Conservation (phyloP, 1,284 basidiomycete genomes). For the Fomitopsis palustris region DNA sequence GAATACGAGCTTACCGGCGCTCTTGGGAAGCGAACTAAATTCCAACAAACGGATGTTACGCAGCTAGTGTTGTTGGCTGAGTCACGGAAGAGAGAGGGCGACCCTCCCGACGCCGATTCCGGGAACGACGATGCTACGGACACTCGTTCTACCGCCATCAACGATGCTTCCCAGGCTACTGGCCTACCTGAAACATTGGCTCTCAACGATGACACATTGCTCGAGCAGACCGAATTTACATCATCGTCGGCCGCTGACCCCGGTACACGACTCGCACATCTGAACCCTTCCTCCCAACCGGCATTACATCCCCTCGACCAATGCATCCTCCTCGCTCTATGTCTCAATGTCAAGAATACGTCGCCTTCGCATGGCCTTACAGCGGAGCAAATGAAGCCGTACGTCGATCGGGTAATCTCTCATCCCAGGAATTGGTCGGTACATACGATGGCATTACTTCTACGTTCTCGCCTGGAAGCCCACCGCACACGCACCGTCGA, state of each 20-base stretch:
- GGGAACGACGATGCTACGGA: slow-evolving; percentile 20
- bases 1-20: slow-evolving; percentile 93
- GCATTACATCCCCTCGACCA: slow-evolving; percentile 89
- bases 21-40: slow-evolving; percentile 92
- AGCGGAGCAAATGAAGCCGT: slow-evolving; percentile 86
- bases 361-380: slow-evolving; percentile 87
- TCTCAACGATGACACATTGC: slow-evolving; percentile 94
- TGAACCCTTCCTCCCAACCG: slow-evolving; percentile 85
- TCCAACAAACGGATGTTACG: slow-evolving; percentile 81
- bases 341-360: slow-evolving; percentile 86
- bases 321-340: slow-evolving; percentile 84
- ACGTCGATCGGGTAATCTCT: slow-evolving; percentile 80
- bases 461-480: slow-evolving; percentile 86
- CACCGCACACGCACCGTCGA: slow-evolving; percentile 88
- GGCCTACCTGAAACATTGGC: slow-evolving; percentile 73
- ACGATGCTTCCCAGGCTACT: slow-evolving; percentile 6
- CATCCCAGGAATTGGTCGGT: slow-evolving; percentile 92
- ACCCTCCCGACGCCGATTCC: slow-evolving; percentile 17
- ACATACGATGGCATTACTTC: slow-evolving; percentile 90
- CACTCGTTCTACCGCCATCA: slow-evolving; percentile 4
- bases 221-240: slow-evolving; percentile 93
- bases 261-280: slow-evolving; percentile 48
- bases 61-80: slow-evolving; percentile 95
- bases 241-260: slow-evolving; percentile 44
- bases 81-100: slow-evolving; percentile 55